Percentiles rank a stretch among this genome's conserved stretches.
phyloP scores from a whole-genome alignment of 2,329 filamentous ascomycete species.

The Monilinia vaccinii-corymbosi region DNA sequence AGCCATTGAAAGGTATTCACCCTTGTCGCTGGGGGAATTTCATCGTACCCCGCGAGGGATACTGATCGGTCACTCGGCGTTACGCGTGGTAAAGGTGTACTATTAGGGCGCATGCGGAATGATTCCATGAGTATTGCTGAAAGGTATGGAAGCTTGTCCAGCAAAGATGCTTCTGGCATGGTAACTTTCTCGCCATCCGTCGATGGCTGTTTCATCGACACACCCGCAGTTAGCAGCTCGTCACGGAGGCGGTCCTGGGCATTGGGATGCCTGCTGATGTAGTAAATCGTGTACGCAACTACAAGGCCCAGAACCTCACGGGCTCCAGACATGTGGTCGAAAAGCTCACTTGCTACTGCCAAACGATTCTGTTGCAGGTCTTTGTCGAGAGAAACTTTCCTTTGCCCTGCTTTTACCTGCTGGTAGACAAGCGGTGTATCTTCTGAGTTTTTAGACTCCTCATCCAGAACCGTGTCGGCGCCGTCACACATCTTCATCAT shows the following conservation, averaged over 20 bases:
- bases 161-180: neutral
- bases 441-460: neutral
- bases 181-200: neutral
- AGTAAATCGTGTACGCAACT: neutral
- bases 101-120: neutral
- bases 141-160: neutral
- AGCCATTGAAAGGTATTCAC: neutral
- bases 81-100: neutral
- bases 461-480: neutral
- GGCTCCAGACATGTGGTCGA: neutral
- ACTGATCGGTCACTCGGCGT: neutral
- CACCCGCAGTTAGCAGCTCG: neutral
- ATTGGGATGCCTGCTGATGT: neutral
- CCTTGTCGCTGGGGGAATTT: neutral
- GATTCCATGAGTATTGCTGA: neutral
- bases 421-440: neutral
- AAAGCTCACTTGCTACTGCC: neutral
- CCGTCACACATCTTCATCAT: neutral
- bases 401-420: neutral
- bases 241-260: neutral
- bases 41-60: neutral
- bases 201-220: neutral
- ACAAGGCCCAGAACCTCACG: neutral
- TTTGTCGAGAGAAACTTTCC: neutral
- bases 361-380: neutral